Percentiles rank a stretch among this genome's conserved stretches.
Conservation (phyloP, 345 rosid genomes). For the Durio zibethinus region DNA sequence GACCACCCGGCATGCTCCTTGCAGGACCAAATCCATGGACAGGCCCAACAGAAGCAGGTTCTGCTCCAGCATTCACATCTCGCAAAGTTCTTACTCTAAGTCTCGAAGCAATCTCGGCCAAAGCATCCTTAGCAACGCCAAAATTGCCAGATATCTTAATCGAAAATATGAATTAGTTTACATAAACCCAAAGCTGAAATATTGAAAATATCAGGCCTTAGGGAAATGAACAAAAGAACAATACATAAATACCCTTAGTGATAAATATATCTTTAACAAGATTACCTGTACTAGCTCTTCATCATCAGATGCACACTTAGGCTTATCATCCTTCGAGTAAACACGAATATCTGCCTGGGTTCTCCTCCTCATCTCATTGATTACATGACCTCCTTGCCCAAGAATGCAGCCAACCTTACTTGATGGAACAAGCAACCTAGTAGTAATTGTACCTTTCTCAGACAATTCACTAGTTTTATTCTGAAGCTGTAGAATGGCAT, state of each 20-base stretch:
- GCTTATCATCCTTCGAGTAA: slow-evolving; percentile 51
- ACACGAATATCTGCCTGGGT: slow-evolving; percentile 57
- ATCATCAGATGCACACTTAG: slow-evolving; percentile 50
- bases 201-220: neutral
- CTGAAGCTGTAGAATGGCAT: slow-evolving; percentile 58
- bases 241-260: neutral
- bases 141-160: slow-evolving; percentile 54
- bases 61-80: slow-evolving; percentile 39
- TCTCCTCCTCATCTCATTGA: slow-evolving; percentile 65
- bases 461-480: slow-evolving; percentile 42
- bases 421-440: slow-evolving; percentile 58
- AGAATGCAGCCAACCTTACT: slow-evolving; percentile 56
- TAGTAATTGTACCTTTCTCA: slow-evolving; percentile 41
- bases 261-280: neutral
- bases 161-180: slow-evolving; percentile 16
- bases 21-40: slow-evolving; percentile 29
- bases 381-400: slow-evolving; percentile 63
- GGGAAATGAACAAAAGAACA: neutral
- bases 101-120: slow-evolving; percentile 51
- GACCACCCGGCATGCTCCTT: slow-evolving; percentile 31
- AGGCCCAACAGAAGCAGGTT: slow-evolving; percentile 34
- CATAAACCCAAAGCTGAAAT: neutral
- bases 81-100: slow-evolving; percentile 47
- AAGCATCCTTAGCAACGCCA: slow-evolving; percentile 51
- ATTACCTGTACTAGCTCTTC: slow-evolving; percentile 64